A percentile compares a stretch with the other conserved stretches of the same genome.
phyloP scores from a whole-genome alignment of 2,329 filamentous ascomycete species.

The Aaosphaeria arxii region DNA sequence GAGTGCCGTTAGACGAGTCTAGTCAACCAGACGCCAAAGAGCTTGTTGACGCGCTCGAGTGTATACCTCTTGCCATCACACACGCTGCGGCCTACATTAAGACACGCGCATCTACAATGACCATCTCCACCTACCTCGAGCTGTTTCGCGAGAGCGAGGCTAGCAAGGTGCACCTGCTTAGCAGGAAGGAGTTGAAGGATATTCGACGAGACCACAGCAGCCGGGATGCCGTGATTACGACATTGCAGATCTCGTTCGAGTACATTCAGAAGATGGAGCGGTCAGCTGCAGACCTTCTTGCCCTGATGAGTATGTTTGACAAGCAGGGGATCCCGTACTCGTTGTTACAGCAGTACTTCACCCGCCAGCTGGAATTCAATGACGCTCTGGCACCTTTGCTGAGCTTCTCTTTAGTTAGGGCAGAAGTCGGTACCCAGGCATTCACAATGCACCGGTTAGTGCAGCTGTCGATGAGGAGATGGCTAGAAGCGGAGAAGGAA shows the following conservation, averaged over 20 bases:
- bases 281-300: conserved; percentile 40
- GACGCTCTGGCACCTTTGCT: conserved; percentile 2
- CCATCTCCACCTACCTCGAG: conserved; percentile 32
- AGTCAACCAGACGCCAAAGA: neutral
- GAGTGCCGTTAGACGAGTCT: neutral
- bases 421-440: neutral
- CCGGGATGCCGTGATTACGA: conserved; percentile 32
- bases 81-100: conserved; percentile 32
- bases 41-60: conserved; percentile 2
- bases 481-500: conserved; percentile 18
- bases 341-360: neutral
- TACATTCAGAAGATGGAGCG: conserved; percentile 25
- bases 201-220: conserved; percentile 25
- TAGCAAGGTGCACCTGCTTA: conserved; percentile 12
- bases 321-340: conserved; percentile 38
- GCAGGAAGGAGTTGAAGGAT: conserved; percentile 3
- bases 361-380: neutral
- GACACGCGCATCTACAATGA: conserved; percentile 1
- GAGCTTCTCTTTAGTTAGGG: conserved; percentile 10
- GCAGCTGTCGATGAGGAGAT: conserved; percentile 13
- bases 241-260: conserved; percentile 27
- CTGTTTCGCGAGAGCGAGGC: conserved; percentile 34
- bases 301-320: conserved; percentile 48
- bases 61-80: conserved; percentile 30
- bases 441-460: conserved; percentile 20